These are phyloP conservation scores for Colletotrichum destructivum DNA, from an alignment of 2,329 filamentous ascomycete genomes.

Conservation along the genomic window DNA sequence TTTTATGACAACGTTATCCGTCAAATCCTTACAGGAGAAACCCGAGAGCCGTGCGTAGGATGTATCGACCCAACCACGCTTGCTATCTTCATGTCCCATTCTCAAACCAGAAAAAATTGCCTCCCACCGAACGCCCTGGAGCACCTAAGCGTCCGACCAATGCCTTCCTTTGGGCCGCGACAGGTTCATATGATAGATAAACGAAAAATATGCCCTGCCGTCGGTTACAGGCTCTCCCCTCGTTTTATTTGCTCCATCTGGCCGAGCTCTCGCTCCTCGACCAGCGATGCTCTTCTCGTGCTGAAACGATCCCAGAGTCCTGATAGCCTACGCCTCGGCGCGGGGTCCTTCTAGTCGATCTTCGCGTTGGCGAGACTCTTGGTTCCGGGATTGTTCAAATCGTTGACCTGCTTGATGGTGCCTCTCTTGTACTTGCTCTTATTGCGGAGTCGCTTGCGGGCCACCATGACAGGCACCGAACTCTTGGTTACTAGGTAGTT, in stretches of 20 bases:
- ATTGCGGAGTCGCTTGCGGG: constrained; percentile 89
- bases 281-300: constrained; percentile 13
- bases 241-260: background rate
- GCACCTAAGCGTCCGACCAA: background rate
- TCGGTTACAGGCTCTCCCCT: constrained; percentile 17
- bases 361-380: constrained; percentile 80
- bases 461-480: constrained; percentile 98
- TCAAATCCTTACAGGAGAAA: constrained; percentile 1
- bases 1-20: constrained; percentile 17
- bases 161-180: background rate
- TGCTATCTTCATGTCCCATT: background rate
- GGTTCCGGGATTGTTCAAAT: constrained; percentile 79
- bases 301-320: background rate
- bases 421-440: constrained; percentile 85
- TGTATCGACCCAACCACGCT: constrained; percentile 16
- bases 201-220: background rate
- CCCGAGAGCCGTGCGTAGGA: constrained; percentile 1
- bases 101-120: background rate
- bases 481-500: constrained; percentile 98
- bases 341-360: constrained; percentile 71
- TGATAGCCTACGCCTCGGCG: constrained; percentile 35
- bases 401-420: constrained; percentile 83
- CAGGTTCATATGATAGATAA: background rate
- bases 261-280: background rate
- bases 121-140: background rate